Conservation (phyloP, 2,329 filamentous ascomycete species). For the Chrysoporthe puriensis region DNA sequence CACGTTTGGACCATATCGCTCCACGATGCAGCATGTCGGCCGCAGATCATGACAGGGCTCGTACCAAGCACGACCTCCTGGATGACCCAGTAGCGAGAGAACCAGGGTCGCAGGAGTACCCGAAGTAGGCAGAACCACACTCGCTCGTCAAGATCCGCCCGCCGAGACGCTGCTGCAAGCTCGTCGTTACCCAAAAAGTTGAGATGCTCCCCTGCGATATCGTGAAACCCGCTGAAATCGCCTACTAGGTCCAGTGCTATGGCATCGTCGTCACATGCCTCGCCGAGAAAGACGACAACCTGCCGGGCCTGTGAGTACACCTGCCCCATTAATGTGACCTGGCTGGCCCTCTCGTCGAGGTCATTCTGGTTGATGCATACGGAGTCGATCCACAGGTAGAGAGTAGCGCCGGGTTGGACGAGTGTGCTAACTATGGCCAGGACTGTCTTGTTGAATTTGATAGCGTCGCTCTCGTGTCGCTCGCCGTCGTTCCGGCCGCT, state of each 20-base stretch:
- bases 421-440: not conserved
- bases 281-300: constrained; percentile 16
- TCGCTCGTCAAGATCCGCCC: not conserved
- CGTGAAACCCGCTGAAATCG: not conserved
- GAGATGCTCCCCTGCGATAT: not conserved
- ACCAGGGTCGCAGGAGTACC: constrained; percentile 25
- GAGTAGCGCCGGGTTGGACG: constrained; percentile 1
- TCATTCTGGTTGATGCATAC: constrained; percentile 24
- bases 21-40: constrained; percentile 7
- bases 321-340: constrained; percentile 19
- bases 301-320: constrained; percentile 13
- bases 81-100: constrained; percentile 30
- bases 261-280: constrained; percentile 14
- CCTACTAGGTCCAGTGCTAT: not conserved
- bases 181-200: not conserved
- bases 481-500: not conserved
- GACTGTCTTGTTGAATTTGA: not conserved
- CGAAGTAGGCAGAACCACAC: constrained; percentile 28
- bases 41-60: constrained; percentile 6
- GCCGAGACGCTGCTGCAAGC: not conserved
- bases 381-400: constrained; percentile 22
- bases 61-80: constrained; percentile 28
- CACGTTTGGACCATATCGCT: not conserved
- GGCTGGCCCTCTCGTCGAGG: constrained; percentile 12
- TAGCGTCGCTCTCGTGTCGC: not conserved